Percentiles rank a stretch among this genome's conserved stretches.
phyloP scores from a whole-genome alignment of 2,329 filamentous ascomycete genomes.

The Monilinia aucupariae region DNA sequence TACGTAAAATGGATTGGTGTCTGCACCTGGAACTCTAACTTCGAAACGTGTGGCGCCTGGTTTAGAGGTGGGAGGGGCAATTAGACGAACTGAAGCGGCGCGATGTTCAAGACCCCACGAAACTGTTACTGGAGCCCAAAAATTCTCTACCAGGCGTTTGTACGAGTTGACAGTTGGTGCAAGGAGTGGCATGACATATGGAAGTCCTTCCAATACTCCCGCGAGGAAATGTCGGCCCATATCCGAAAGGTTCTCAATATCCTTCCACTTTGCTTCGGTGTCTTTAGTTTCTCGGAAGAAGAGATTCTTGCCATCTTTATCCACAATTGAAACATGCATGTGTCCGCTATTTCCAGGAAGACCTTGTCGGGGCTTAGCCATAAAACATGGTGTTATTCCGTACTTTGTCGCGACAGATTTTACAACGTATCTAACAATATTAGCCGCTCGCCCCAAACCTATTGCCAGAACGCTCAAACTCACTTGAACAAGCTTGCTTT shows the following conservation, averaged over 20 bases:
- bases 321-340: slow-evolving; percentile 86
- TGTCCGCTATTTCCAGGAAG: slow-evolving; percentile 93
- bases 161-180: slow-evolving; percentile 97
- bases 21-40: slow-evolving; percentile 87
- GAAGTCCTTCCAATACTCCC: slow-evolving; percentile 79
- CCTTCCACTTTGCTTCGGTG: slow-evolving; percentile 63
- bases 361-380: slow-evolving; percentile 92
- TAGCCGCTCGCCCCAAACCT: background rate
- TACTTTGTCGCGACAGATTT: slow-evolving; percentile 83
- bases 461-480: slow-evolving; percentile 22
- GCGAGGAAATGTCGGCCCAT: slow-evolving; percentile 89
- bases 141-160: slow-evolving; percentile 96
- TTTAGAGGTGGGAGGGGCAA: slow-evolving; percentile 80
- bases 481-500: slow-evolving; percentile 86
- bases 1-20: slow-evolving; percentile 83
- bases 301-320: slow-evolving; percentile 75
- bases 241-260: slow-evolving; percentile 77
- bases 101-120: slow-evolving; percentile 96
- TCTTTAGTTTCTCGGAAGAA: slow-evolving; percentile 71
- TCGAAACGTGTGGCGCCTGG: slow-evolving; percentile 87
- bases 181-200: slow-evolving; percentile 91
- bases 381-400: slow-evolving; percentile 94
- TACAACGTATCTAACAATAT: slow-evolving; percentile 61
- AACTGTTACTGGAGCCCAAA: slow-evolving; percentile 96
- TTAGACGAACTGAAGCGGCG: slow-evolving; percentile 82